Evolutionary conservation across 345 rosid species (phyloP), one percentile per base, ranked within the genome.

Genomic region (Moricandia arvensis): DNA sequence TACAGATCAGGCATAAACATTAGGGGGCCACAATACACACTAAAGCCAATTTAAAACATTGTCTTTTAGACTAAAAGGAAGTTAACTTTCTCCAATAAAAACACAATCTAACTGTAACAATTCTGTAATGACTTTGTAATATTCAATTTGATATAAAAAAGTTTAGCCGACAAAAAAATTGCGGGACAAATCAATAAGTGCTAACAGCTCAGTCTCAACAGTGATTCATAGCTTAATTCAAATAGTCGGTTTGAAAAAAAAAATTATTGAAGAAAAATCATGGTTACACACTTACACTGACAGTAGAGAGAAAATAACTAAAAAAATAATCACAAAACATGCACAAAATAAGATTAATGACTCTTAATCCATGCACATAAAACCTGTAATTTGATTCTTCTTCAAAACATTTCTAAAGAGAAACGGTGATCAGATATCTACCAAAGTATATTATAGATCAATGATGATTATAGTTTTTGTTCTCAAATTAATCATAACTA

Each of bases 161-260:
- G 53, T 45, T 45, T 45, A 45, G 53, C 53, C 53, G 53, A 45
- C 53, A 45, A 45, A 45, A 45, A 13, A 43, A 13, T 12, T 8
- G 4, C 8, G 27, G 71, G 34, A 67, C 74, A 9, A 57, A 69
- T 76, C 18, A 17, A 26, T 18, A 37, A 53, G 38, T 67, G 66
- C 51, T 68, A 69, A 66, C 80, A 77, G 72, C 80, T 75, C 75
- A 57, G 17, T 73, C 51, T 75, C 47, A 69, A 73, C 21, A 69
- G 41, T 35, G 21, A 38, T 18, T 15, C 26, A 34, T 37, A 37
- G 7, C 30, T 3, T 2, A 2, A 15, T 24, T 75, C 37, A 27
- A 15, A 21, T 27, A 27, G 15, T 0, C 13, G 26, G 57, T 64
- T 67, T 64, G 8, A 63, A 34, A n/a, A 18, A 16, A 49, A 17